These are phyloP conservation scores for Beauveria varroae DNA, from an alignment of 2,329 filamentous ascomycete species.

Conservation along the genomic window DNA sequence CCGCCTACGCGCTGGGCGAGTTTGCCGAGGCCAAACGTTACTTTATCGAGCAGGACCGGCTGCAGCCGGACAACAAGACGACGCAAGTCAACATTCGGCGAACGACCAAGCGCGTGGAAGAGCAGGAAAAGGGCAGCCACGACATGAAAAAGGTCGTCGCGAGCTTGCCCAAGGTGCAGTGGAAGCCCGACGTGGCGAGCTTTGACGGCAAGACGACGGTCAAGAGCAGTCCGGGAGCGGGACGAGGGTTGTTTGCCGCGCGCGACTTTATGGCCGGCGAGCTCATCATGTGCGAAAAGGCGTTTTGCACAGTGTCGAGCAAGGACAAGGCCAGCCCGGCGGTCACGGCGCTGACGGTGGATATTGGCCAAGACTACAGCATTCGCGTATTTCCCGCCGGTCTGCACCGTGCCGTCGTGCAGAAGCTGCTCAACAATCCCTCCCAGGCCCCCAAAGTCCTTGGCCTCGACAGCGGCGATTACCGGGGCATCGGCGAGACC, in stretches of 20 bases:
- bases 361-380: conserved; percentile 19
- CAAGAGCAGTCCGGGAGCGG: conserved; percentile 19
- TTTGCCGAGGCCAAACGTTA: conserved; percentile 17
- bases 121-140: conserved; percentile 17
- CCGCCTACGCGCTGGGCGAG: conserved; percentile 22
- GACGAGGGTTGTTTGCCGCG: conserved; percentile 30
- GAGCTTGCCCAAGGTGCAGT: conserved; percentile 19
- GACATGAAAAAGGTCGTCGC: conserved; percentile 18
- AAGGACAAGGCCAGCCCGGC: conserved; percentile 20
- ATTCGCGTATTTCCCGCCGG: conserved; percentile 25
- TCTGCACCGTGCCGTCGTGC: conserved; percentile 21
- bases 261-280: conserved; percentile 24
- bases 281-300: conserved; percentile 27
- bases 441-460: conserved; percentile 18
- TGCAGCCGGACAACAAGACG: conserved; percentile 19
- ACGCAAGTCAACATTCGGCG: conserved; percentile 16
- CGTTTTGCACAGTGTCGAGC: conserved; percentile 24
- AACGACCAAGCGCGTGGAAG: conserved; percentile 18
- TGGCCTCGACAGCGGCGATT: conserved; percentile 20
- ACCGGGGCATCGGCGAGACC: conserved; percentile 16
- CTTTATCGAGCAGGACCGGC: conserved; percentile 18
- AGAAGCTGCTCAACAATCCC: conserved; percentile 21
- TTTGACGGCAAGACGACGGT: conserved; percentile 22
- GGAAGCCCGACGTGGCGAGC: conserved; percentile 23
- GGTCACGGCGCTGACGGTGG: conserved; percentile 25